phyloP scores from a whole-genome alignment of 306 rosid genomes.

The Rubus idaeus region DNA sequence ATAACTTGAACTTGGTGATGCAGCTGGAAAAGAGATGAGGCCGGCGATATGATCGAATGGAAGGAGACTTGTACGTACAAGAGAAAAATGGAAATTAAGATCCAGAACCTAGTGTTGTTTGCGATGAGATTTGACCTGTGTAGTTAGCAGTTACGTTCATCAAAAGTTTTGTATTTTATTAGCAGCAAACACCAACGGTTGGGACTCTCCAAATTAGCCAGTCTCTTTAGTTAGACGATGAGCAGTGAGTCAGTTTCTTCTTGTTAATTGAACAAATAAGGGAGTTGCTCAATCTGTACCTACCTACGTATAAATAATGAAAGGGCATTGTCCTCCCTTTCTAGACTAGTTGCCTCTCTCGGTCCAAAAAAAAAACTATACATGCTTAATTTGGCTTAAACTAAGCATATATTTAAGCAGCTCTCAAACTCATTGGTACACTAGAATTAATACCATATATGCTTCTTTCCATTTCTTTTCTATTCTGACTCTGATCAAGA shows the following conservation, averaged over 20 bases:
- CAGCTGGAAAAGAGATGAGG: slow-evolving; percentile 66
- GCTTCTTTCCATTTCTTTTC: not conserved
- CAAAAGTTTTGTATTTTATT: slow-evolving; percentile 9
- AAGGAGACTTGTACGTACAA: slow-evolving; percentile 39
- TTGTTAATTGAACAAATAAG: slow-evolving; percentile 25
- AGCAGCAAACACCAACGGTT: slow-evolving; percentile 14
- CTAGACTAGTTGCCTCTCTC: not conserved
- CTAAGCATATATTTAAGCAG: not conserved
- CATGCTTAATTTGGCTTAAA: not conserved
- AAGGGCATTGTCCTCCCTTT: slow-evolving; percentile 2
- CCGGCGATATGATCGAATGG: slow-evolving; percentile 33
- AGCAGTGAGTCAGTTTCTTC: slow-evolving; percentile 16
- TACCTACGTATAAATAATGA: not conserved
- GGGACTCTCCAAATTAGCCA: slow-evolving; percentile 19
- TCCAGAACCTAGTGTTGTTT: slow-evolving; percentile 7
- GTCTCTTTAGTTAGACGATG: slow-evolving; percentile 18
- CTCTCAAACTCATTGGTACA: not conserved
- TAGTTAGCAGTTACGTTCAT: slow-evolving; percentile 20
- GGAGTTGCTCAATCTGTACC: slow-evolving; percentile 17
- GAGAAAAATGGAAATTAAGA: not conserved
- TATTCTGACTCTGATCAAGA: not conserved
- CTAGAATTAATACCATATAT: too few species aligned
- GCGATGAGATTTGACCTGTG: slow-evolving; percentile 32
- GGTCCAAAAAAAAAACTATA: not conserved
- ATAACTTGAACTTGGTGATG: slow-evolving; percentile 31